These are phyloP conservation scores for Plasmodium blacklocki DNA, from an alignment of 169 alveolate genomes.

Conservation along the genomic window DNA sequence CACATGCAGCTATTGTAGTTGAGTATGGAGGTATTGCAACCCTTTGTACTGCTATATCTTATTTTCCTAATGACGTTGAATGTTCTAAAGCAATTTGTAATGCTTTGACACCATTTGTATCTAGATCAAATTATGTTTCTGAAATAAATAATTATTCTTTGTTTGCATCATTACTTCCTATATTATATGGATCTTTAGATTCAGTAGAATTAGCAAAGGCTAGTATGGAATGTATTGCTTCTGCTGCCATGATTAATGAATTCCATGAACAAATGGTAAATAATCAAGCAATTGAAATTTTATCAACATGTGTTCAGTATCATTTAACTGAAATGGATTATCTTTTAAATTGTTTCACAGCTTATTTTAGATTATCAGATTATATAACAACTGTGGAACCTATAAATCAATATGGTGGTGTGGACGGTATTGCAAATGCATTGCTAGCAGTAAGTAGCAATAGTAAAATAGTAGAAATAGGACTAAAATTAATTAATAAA, in stretches of 20 bases:
- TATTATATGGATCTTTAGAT: constrained; percentile 88
- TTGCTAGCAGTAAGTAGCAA: constrained; percentile 85
- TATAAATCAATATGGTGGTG: constrained; percentile 93
- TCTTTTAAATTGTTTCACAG: constrained; percentile 88
- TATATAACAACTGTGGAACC: constrained; percentile 85
- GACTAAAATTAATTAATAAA: constrained; percentile 87
- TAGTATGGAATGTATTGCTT: constrained; percentile 81
- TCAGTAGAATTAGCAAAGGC: constrained; percentile 85
- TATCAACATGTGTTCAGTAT: constrained; percentile 92
- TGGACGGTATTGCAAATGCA: constrained; percentile 90
- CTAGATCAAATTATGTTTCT: constrained; percentile 81
- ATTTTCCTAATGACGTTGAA: constrained; percentile 86
- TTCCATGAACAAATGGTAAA: constrained; percentile 88
- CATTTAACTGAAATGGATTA: constrained; percentile 87
- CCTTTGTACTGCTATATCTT: constrained; percentile 89
- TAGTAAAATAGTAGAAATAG: constrained; percentile 85
- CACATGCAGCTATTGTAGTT: constrained; percentile 89
- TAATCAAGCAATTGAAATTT: constrained; percentile 91
- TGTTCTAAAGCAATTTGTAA: constrained; percentile 89
- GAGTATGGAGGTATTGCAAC: constrained; percentile 91
- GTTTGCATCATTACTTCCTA: constrained; percentile 88
- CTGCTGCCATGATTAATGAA: constrained; percentile 91
- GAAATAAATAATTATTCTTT: constrained; percentile 84
- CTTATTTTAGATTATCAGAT: constrained; percentile 89
- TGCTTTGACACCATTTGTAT: constrained; percentile 89